phyloP scores from a whole-genome alignment of 228 moss, liverwort and hornwort species.

The Sphagnum fallax region DNA sequence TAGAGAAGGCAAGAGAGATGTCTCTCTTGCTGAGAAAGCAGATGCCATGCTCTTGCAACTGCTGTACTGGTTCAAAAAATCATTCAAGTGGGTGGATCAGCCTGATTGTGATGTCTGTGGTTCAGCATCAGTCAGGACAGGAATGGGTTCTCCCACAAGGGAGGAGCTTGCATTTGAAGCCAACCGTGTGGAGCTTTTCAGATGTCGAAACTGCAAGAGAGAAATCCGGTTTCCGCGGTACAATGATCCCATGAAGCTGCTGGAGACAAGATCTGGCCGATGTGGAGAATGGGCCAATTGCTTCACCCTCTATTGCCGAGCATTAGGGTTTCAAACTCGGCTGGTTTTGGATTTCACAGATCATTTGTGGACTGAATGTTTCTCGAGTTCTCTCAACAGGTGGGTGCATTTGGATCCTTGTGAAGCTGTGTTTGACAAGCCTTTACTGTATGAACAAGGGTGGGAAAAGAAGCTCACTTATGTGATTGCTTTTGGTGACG shows the following conservation, averaged over 20 bases:
- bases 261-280: constrained; percentile 64
- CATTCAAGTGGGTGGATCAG: constrained; percentile 65
- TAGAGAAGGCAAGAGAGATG: constrained; percentile 36
- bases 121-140: constrained; percentile 18
- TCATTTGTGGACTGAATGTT: constrained; percentile 76
- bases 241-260: constrained; percentile 60
- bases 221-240: constrained; percentile 59
- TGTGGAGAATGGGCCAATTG: constrained; percentile 83
- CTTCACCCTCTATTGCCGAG: constrained; percentile 68
- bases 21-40: constrained; percentile 36
- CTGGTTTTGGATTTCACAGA: constrained; percentile 45
- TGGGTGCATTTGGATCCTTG: constrained; percentile 69
- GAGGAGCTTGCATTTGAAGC: constrained; percentile 38
- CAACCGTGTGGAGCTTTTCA: constrained; percentile 45
- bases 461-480: constrained; percentile 69
- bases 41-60: constrained; percentile 41
- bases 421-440: constrained; percentile 54
- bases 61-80: constrained; percentile 61
- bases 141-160: constrained; percentile 19
- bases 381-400: constrained; percentile 25
- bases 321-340: constrained; percentile 63
- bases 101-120: constrained; percentile 50
- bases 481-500: constrained; percentile 40
- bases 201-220: constrained; percentile 34
- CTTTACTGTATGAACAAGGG: constrained; percentile 55